Evolutionary conservation across 208 protist species (phyloP), one percentile per base, ranked within the genome.

Genomic region (Vickermania spadyakhi): DNA sequence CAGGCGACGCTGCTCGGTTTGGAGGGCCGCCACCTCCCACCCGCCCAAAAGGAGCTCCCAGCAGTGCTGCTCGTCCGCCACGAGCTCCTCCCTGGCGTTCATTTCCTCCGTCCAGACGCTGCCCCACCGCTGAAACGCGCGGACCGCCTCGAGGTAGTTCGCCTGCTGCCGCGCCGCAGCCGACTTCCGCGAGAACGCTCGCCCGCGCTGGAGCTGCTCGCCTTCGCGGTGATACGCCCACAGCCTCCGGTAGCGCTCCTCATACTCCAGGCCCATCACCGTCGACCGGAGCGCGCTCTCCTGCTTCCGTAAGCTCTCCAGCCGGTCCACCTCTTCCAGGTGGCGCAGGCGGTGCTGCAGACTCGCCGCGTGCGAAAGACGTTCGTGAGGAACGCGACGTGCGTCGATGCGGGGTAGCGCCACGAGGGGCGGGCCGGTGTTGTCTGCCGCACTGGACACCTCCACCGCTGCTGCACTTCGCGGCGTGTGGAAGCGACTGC

Each of bases 161-260:
- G 23, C 21, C 28, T 54, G 28, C 45, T 75, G 58, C 28, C 55
- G n/a, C 41, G 28, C 25, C 30, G 56, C 28, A 21, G 29, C 49
- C 28, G 28, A 60, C 18, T 53, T 53, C 22, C 50, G 42, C 1
- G 36, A 51, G 18, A n/a, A 59, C 0, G 54, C 65, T 0, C 28
- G 59, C 22, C 28, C 14, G 26, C 64, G 51, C 31, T 64, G 58
- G 5, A 65, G 11, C 13, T 23, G 51, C n/a, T 50, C 52, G 42
- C 64, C 60, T 29, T 69, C 68, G 31, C 60, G 28, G 25, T 74
- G 68, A 56, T 60, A 52, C 7, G 66, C 31, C 68, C 68, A 73
- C 1, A 62, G 42, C 52, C 64, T 11, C 3, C 51, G 55, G 52
- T 68, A 60, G 31, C 63, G 68, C 18, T 53, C 58, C 41, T 73